Percentiles rank a stretch among this genome's conserved stretches.
These are phyloP conservation scores for Acanthamoeba healyi DNA, from an alignment of 208 protist species.

Conservation along the genomic window DNA sequence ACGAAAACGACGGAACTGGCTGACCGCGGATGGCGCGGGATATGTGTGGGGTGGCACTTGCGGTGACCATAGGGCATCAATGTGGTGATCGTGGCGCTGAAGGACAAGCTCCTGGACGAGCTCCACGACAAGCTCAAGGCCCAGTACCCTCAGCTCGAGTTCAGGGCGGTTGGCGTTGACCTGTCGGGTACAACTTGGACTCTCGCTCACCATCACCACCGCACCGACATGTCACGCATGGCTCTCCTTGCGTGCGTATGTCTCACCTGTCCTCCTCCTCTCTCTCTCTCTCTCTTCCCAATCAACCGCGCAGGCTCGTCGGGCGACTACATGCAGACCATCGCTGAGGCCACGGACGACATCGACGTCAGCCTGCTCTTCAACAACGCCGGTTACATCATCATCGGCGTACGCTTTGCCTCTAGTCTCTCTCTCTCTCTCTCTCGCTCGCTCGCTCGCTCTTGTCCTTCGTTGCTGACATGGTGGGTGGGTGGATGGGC, in stretches of 20 bases:
- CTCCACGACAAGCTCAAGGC: conserved; percentile 49
- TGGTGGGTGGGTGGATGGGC: not conserved
- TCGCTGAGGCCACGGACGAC: conserved; percentile 80
- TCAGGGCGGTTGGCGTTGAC: conserved; percentile 75
- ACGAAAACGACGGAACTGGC: not conserved
- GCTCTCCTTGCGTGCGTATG: no score
- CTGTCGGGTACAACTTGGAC: conserved; percentile 15
- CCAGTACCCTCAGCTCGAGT: conserved; percentile 76
- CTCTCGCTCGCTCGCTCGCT: no score
- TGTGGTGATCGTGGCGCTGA: conserved; percentile 82
- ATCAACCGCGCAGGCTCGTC: not conserved
- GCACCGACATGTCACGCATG: not conserved
- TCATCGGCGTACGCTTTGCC: conserved; percentile 50
- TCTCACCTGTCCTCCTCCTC: not conserved
- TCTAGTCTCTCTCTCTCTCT: no score
- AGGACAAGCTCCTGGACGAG: conserved; percentile 77
- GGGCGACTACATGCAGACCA: conserved; percentile 74
- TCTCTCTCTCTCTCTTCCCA: not conserved
- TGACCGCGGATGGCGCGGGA: no score
- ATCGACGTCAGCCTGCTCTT: conserved; percentile 82
- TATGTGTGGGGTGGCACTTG: not conserved
- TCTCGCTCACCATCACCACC: not conserved
- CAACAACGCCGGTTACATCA: conserved; percentile 82
- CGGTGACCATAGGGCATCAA: conserved; percentile 82
- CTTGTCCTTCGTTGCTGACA: no score